A percentile compares a stretch with the other conserved stretches of the same genome.
Evolutionary conservation across 139 green algal species (phyloP).

Genomic region (Auxenochlorella protothecoides): DNA sequence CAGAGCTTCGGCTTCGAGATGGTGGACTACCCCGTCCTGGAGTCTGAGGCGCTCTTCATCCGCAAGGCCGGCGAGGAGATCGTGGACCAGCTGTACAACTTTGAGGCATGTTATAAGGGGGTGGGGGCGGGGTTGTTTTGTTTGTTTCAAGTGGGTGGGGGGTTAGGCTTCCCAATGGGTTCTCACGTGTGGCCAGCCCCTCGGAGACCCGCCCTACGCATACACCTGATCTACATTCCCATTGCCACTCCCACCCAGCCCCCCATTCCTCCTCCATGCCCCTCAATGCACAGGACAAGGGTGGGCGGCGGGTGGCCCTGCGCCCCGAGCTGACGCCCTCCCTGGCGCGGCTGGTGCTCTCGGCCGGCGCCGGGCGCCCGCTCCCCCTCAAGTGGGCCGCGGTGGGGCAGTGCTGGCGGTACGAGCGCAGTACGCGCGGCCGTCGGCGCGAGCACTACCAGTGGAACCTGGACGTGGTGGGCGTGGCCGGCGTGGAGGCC

Average conservation of each 20-base stretch:
- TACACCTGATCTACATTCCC: no score
- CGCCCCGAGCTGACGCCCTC: conserved; percentile 93
- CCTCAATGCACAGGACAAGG: conserved; percentile 70
- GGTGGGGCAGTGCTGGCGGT: conserved; percentile 92
- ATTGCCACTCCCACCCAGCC: no score
- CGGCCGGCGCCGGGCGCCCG: not conserved
- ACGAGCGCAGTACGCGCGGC: conserved; percentile 88
- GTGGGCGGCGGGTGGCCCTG: conserved; percentile 72
- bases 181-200: no score
- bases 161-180: no score
- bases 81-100: conserved; percentile 95
- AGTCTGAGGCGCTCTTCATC: conserved; percentile 92
- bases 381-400: conserved; percentile 94
- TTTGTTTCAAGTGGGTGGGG: no score
- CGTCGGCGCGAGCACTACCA: conserved; percentile 94
- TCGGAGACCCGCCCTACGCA: no score
- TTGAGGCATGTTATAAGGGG: conserved; percentile 49
- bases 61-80: conserved; percentile 98
- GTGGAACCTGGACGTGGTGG: conserved; percentile 98
- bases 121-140: no score
- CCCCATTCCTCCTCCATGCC: no score
- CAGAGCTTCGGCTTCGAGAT: conserved; percentile 84
- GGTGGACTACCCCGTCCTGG: conserved; percentile 89
- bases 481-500: conserved; percentile 67
- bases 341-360: conserved; percentile 67